Evolutionary conservation across 371 early-diverging fungal genomes (phyloP), one percentile per base, ranked within the genome.

Genomic region (Mortierella sp.): DNA sequence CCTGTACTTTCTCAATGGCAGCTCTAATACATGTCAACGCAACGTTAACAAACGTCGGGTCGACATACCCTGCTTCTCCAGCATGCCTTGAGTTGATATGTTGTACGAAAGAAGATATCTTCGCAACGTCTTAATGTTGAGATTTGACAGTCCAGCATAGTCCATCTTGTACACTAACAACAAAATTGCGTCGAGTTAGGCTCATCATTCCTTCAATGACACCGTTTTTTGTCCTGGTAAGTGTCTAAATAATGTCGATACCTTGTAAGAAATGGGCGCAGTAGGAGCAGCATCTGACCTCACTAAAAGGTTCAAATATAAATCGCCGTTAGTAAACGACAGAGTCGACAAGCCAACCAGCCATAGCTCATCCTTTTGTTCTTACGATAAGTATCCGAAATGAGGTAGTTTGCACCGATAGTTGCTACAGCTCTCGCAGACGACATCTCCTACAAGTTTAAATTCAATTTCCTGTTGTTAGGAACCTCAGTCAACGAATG

Each of bases 231-330:
- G 31, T 13, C 19, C 63, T 19, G 7, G 19, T 7, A 34, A 2
- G 8, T 34, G 11, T 34, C 31, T 8, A 54, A 1, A 31, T 34
- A 38, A 60, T 8, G 24, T 28, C 19, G 42, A 28, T 80, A 86
- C 86, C 75, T 57, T 77, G 77, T n/a, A 86, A 65, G 57, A 86
- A 86, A 38, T 86, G 86, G 54, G 82, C 86, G 57, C 86, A 86
- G 70, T 86, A 77, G 2, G 70, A 42, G 48, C 86, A 86, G 26
- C 82, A 82, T 42, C 86, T 82, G 28, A 86, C 86, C 28, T 86
- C 82, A 11, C 82, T 84, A 75, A 38, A 2, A 4, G 24, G 28
- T 68, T 21, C 13, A 21, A 21, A n/a, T 5, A 26, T 21, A 73
- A 8, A 10, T 50, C 44, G 2, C 21, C 19, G 38, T 38, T 16